These are phyloP conservation scores for Tetracladium maxilliforme DNA, from an alignment of 2,329 filamentous ascomycete species.

Conservation along the genomic window DNA sequence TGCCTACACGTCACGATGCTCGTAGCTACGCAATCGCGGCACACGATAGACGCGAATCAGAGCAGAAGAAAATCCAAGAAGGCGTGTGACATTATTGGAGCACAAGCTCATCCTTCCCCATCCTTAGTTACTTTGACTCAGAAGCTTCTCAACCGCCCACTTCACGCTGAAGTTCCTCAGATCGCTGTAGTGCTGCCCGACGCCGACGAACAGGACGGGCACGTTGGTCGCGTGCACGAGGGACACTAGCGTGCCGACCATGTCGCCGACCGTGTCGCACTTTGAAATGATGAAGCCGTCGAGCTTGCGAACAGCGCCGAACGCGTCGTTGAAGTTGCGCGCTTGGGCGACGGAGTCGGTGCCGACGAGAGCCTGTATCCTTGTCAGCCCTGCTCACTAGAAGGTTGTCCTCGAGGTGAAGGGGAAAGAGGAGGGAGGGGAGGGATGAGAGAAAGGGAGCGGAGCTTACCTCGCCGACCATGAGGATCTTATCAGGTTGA, in stretches of 20 bases:
- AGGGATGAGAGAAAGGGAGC: not conserved
- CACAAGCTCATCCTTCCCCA: no score
- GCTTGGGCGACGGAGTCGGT: slow-evolving; percentile 93
- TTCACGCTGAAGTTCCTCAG: slow-evolving; percentile 54
- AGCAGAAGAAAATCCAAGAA: no score
- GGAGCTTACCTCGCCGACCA: slow-evolving; percentile 53
- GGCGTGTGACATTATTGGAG: no score
- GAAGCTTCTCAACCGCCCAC: slow-evolving; percentile 53
- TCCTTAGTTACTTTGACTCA: no score
- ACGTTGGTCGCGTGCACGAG: slow-evolving; percentile 97
- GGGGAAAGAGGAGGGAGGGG: not conserved
- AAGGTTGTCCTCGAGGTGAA: not conserved
- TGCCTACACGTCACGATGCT: no score
- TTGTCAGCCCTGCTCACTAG: slow-evolving; percentile 3
- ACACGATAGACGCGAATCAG: no score
- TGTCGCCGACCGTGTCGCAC: slow-evolving; percentile 98
- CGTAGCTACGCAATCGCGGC: no score
- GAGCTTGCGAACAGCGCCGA: slow-evolving; percentile 64
- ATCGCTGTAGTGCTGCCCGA: slow-evolving; percentile 56
- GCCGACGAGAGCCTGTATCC: slow-evolving; percentile 68
- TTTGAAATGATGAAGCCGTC: slow-evolving; percentile 98
- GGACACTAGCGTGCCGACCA: slow-evolving; percentile 89
- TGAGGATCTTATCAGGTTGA: slow-evolving; percentile 93
- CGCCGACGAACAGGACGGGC: slow-evolving; percentile 81
- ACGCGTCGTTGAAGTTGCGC: slow-evolving; percentile 87